Evolutionary conservation across 2,329 filamentous ascomycete species (phyloP), one percentile per base, ranked within the genome.

Genomic region (Nigrospora oryzae): DNA sequence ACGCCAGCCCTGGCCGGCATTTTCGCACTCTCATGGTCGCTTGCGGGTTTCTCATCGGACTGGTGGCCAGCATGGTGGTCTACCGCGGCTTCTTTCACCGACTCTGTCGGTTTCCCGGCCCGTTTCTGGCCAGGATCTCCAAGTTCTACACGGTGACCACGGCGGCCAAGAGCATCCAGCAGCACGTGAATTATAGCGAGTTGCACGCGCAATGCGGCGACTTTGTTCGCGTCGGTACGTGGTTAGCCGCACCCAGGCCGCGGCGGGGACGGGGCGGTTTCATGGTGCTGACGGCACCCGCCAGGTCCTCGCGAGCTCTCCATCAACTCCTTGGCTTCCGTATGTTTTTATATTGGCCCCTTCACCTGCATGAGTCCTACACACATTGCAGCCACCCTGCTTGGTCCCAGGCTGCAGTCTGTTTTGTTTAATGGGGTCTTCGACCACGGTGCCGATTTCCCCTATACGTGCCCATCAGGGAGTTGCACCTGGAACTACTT

Each of bases 251-350:
- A n/a, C 30, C 28, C 4, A n/a, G n/a, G n/a, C 19, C 19, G 19
- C 4, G 4, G 4, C 19, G 19, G 19, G 4, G 19, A 23, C 19
- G 19, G 19, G 19, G 6, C 19, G 19, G 19, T 4, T 6, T 4
- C 4, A 6, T 23, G 19, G 19, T n/a, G n/a, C 19, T 23, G 19
- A 23, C 19, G 33, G 33, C 4, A 35, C 5, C 13, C 7, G 14
- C 10, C 38, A 42, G 46, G 50, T 12, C 50, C 50, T 6, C 43
- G 50, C 11, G 47, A 52, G 38, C 32, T 50, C 34, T 46, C 48
- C 3, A 50, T 50, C 38, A 45, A 39, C 38, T 17, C 23, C 32
- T 14, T 43, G 40, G 40, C n/a, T n/a, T n/a, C n/a, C n/a, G n/a
- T n/a, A n/a, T n/a, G n/a, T n/a, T n/a, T n/a, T n/a, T n/a, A n/a